Base-by-base conservation (phyloP, 805 yeast genomes). In the Metschnikowia reukaufii region DNA sequence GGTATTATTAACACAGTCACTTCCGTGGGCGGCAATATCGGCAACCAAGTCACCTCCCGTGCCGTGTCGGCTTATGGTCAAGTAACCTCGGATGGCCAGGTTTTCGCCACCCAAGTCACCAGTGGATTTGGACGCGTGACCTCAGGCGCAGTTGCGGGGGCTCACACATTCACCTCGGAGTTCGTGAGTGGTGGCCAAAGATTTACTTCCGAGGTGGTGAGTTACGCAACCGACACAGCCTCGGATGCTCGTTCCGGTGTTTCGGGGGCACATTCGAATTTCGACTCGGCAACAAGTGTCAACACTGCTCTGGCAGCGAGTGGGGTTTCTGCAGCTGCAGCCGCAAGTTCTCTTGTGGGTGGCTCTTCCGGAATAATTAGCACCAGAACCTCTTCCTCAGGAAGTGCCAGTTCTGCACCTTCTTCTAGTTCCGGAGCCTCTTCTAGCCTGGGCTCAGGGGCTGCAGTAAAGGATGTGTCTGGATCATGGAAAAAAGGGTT, bases 121-220 rank as follows among this genome's bases (percentile, higher is more conserved):
- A 23, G 27, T 21, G 27, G 20, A 12, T 18, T 31, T 31, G 34
- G 17, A 31, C 34, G 34, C n/a, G 34, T 31, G 34, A 32, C 46
- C 16, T 49, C 58, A 16, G 57, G 55, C 37, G 54, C 56, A 15
- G 50, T 55, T 34, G 48, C 51, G 25, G 60, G 55, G 19, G 47
- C 50, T 12, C 45, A 50, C 19, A 51, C 52, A 19, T 36, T 44
- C 39, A 42, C 57, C 12, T 49, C 52, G n/a, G 43, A 36, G 9
- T 40, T 41, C 19, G 49, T 37, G 18, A 37, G 35, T 17, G 21
- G 18, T 19, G 52, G 47, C 9, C 38, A 47, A 18, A 43, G 41
- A 32, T 33, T 47, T 25, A 46, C 60, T 17, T 40, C 54, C 23
- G 45, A 44, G 30, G 43, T 44, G 3, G 47, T 38, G 16, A 38